Conservation (phyloP, 78 protist genomes). For the Dictyostelium intermedium region DNA sequence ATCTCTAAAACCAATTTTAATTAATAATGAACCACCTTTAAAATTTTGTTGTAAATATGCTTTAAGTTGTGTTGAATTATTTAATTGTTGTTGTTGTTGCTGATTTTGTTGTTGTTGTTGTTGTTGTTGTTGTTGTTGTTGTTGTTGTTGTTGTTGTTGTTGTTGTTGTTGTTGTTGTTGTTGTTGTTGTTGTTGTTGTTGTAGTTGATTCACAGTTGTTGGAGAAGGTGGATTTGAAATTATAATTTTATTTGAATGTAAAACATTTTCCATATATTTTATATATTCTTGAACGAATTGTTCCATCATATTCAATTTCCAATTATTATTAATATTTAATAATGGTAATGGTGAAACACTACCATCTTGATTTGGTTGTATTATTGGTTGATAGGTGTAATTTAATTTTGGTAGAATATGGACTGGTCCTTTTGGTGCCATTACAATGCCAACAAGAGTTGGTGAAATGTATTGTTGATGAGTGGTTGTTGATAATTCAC, state of each 20-base stretch:
- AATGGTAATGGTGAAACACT: not conserved
- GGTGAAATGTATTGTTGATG: conserved; percentile 61
- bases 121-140: too few species aligned
- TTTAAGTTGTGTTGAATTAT: not conserved
- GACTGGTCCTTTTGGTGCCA: conserved; percentile 54
- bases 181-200: not conserved
- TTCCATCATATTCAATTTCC: conserved; percentile 47
- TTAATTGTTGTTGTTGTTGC: not conserved
- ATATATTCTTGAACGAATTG: conserved; percentile 61
- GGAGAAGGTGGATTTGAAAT: conserved; percentile 27
- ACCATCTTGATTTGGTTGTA: not conserved
- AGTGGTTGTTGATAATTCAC: not conserved
- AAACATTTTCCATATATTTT: conserved; percentile 58
- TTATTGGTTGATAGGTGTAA: not conserved
- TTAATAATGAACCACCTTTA: conserved; percentile 70
- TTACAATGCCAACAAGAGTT: conserved; percentile 53
- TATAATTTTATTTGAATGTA: conserved; percentile 44
- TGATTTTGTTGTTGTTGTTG: not conserved
- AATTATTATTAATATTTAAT: not conserved
- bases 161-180: too few species aligned
- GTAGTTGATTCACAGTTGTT: not conserved
- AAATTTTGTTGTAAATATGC: conserved; percentile 68
- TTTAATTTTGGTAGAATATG: conserved; percentile 8
- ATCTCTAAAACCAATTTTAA: conserved; percentile 73
- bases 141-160: not conserved